Conservation (phyloP, 108 stramenopile species). For the Cyclotella sp. region DNA sequence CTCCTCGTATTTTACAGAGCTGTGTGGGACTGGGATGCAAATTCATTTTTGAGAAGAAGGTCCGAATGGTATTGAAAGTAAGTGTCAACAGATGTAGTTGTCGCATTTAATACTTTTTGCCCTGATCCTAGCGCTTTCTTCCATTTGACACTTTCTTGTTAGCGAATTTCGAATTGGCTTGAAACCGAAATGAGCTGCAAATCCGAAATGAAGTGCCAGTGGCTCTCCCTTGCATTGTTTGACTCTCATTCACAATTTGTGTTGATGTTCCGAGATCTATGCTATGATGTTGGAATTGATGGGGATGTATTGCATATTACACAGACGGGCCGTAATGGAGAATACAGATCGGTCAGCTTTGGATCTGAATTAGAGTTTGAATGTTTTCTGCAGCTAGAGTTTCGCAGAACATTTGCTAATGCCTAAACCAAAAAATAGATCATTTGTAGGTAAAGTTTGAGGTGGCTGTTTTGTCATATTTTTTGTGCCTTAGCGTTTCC, state of each 20-base stretch:
- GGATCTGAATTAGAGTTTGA: slow-evolving; percentile 79
- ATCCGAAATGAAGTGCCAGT: slow-evolving; percentile 58
- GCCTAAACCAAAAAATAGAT: too few species aligned
- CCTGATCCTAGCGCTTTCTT: background rate
- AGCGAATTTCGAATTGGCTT: slow-evolving; percentile 58
- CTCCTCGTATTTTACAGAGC: slow-evolving; percentile 70
- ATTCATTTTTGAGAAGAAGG: slow-evolving; percentile 78
- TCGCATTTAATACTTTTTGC: background rate
- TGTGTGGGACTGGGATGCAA: slow-evolving; percentile 78
- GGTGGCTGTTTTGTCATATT: too few species aligned
- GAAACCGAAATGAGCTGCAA: slow-evolving; percentile 34
- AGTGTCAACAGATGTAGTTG: slow-evolving; percentile 19
- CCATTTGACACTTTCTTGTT: background rate
- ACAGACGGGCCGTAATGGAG: slow-evolving; percentile 41
- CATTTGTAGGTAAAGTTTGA: too few species aligned
- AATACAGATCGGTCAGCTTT: slow-evolving; percentile 66
- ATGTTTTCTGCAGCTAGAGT: slow-evolving; percentile 63
- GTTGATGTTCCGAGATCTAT: slow-evolving; percentile 43
- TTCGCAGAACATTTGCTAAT: slow-evolving; percentile 43
- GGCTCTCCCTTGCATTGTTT: slow-evolving; percentile 81
- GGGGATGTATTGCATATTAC: slow-evolving; percentile 72
- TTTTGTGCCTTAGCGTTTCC: too few species aligned
- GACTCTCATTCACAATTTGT: slow-evolving; percentile 73
- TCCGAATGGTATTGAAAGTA: slow-evolving; percentile 55
- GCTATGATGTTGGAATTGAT: slow-evolving; percentile 65